These are phyloP conservation scores for Chlamydomonas eustigma DNA, from an alignment of 139 green algal species.

Conservation along the genomic window DNA sequence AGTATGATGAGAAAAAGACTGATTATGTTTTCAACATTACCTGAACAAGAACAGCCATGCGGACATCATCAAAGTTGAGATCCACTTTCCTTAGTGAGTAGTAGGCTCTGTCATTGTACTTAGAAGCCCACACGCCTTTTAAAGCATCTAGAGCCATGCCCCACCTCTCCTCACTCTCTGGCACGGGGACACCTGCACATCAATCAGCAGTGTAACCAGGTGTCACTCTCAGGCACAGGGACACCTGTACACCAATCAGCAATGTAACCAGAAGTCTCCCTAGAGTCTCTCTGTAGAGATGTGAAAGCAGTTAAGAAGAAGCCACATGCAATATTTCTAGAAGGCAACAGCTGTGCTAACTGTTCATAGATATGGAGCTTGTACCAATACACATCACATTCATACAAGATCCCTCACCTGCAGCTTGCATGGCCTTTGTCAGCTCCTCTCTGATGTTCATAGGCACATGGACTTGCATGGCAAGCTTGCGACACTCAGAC, in stretches of 20 bases:
- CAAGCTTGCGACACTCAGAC: slow-evolving; percentile 47
- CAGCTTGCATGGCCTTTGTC: slow-evolving; percentile 50
- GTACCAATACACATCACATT: too few species aligned
- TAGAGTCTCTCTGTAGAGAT: too few species aligned
- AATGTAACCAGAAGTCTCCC: too few species aligned
- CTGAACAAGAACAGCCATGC: slow-evolving; percentile 94
- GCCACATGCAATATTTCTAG: too few species aligned
- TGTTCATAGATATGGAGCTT: neutral
- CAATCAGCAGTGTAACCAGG: too few species aligned
- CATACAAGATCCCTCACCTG: slow-evolving; percentile 22
- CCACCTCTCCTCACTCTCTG: slow-evolving; percentile 72
- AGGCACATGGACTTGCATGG: slow-evolving; percentile 59
- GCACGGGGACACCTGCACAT: slow-evolving; percentile 67
- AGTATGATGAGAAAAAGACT: too few species aligned
- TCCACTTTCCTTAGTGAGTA: slow-evolving; percentile 74
- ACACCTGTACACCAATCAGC: too few species aligned
- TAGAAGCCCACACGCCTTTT: slow-evolving; percentile 93
- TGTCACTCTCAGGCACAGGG: too few species aligned
- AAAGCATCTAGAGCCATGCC: slow-evolving; percentile 52
- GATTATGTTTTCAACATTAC: too few species aligned
- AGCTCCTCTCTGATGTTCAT: slow-evolving; percentile 58
- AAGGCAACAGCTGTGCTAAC: neutral
- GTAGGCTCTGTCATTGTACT: slow-evolving; percentile 96
- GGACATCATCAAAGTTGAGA: slow-evolving; percentile 83
- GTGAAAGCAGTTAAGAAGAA: too few species aligned